Base-by-base conservation (phyloP, 2,329 filamentous ascomycete species). In the Cucurbitaria berberidis region DNA sequence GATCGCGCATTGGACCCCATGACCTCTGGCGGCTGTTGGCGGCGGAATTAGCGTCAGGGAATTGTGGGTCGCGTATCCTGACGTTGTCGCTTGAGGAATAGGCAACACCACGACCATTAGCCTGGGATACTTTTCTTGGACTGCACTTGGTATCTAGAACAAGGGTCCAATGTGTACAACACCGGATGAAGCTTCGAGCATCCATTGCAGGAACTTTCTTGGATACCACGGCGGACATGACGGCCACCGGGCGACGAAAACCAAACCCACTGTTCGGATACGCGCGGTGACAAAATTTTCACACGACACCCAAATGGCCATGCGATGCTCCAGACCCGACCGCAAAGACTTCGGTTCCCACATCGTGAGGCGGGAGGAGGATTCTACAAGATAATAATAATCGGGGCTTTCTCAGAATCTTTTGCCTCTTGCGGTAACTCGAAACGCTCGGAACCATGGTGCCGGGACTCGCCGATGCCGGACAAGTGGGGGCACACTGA, bases 1-100 rank as follows among this genome's bases (percentile, higher is more conserved):
- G 59, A 64, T 64, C 59, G 41, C 35, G 39, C 47, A 53, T 43
- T 55, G 40, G 45, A 45, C 39, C 48, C 53, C 51, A 57, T 59
- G 56, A 59, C 61, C 51, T 57, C 22, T 49, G 34, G 38, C 45
- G 55, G 51, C 26, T 57, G 45, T 46, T 34, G 43, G 22, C 47
- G 43, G 42, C 48, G 22, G 38, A 46, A 21, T 39, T 52, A 48
- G 45, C 48, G 30, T 34, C 29, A 21, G 21, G 45, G 21, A 26
- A 21, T 36, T 49, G 48, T 48, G 52, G 55, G 48, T 38, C 55
- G 18, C 26, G 11, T 43, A 13, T 19, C 41, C 38, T 35, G 34
- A 44, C 35, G 45, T 59, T 44, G 27, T 48, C 45, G 39, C 27
- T 42, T 50, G 8, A 44, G 46, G 46, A 13, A 18, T 50, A 34